Evolutionary conservation across 768 basidiomycete genomes (phyloP), one percentile per base, ranked within the genome.

Genomic region (Tephrocybe rancida): DNA sequence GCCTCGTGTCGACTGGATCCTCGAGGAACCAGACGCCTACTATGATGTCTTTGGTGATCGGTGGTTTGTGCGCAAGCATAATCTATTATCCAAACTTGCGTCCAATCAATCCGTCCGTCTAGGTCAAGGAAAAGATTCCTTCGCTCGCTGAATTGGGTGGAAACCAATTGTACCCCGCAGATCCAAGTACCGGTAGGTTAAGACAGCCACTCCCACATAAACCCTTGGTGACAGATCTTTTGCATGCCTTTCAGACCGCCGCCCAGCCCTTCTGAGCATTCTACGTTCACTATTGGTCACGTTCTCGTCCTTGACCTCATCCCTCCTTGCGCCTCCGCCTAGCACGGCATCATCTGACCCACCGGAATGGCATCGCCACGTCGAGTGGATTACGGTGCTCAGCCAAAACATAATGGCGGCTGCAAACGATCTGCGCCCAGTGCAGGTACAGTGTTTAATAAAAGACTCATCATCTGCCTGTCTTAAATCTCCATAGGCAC

Each of bases 391-490:
- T 48, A 84, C 80, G 10, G 75, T 90, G 1, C 80, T 93, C 48
- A 84, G 84, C 6, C 88, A 92, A 67, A 96, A 95, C 67, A 79
- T 96, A 52, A 91, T 95, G 84, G 90, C 87, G 13, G 89, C 90
- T 16, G 90, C 90, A 32, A 96, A 96, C 63, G 92, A 94, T 61
- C 71, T 95, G 46, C 83, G 94, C 22, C 93, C 92, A 0, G 88
- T 94, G 4, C 93, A 95, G 80, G 92, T 86, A 57, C 38, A 50
- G 1, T 42, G 14, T 41, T 29, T 39, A 34, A 22, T 5, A 25
- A n/a, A 29, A 44, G 34, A 22, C 3, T 32, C 26, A 5, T 50
- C 43, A 25, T 42, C 42, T 16, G 52, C 24, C 22, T 27, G 29
- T 18, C 45, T 48, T 19, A 57, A 24, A 24, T 27, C 37, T 14